Percentiles rank a stretch among this genome's conserved stretches.
phyloP scores from a whole-genome alignment of 1,139 yeast genomes.

The Yamadazyma sp. region DNA sequence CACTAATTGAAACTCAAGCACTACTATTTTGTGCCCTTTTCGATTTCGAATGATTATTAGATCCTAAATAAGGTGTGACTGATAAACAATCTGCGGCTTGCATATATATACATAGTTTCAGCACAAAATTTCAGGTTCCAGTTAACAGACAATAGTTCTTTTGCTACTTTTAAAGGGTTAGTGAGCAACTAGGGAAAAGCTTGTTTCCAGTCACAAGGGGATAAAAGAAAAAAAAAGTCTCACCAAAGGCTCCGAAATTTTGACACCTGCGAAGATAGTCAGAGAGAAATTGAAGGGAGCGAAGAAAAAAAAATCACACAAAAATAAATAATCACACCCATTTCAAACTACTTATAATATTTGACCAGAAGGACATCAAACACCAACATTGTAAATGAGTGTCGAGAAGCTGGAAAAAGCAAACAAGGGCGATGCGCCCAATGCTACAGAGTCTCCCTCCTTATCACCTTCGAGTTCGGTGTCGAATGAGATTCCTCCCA shows the following conservation, averaged over 20 bases:
- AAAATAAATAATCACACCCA: too few species aligned
- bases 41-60: too few species aligned
- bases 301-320: not conserved
- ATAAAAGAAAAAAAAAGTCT: too few species aligned
- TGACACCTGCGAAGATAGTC: not conserved
- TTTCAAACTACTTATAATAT: not conserved
- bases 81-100: too few species aligned
- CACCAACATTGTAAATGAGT: conserved; percentile 1
- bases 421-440: not conserved
- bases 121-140: too few species aligned
- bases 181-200: too few species aligned
- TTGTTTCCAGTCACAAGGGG: too few species aligned
- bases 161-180: too few species aligned
- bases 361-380: too few species aligned
- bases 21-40: not conserved
- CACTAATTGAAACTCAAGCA: not conserved
- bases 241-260: not conserved
- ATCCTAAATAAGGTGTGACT: too few species aligned
- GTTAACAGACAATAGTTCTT: too few species aligned
- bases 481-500: conserved; percentile 32
- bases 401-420: conserved; percentile 1
- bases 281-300: conserved; percentile 1
- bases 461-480: conserved; percentile 9
- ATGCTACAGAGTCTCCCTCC: conserved; percentile 3
- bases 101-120: too few species aligned